Evolutionary conservation across 768 basidiomycete species (phyloP), one percentile per base, ranked within the genome.

Genomic region (Hirschioporus abietinus): DNA sequence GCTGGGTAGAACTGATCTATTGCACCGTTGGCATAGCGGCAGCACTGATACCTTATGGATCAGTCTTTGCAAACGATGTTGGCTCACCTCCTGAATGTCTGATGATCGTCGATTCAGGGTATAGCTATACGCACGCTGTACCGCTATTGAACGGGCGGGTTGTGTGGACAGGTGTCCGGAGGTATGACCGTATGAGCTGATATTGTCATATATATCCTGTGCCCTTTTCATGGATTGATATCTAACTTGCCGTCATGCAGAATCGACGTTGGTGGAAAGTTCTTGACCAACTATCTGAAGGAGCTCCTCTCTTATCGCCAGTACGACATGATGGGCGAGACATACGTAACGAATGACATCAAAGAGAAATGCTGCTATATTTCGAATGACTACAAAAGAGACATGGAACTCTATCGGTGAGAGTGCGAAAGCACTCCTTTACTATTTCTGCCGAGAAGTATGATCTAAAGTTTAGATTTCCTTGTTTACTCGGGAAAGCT

Each of bases 281-380:
- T 99, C 10, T 77, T 99, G 66, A 98, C 96, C 26, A 98, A 99
- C 77, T 92, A 96, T 64, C 84, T 99, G 25, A 97, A 97, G 74
- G 93, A 96, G 73, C 83, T 96, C 60, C 86, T 96, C 6, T 96
- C 95, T 15, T 98, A 92, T 76, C 88, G 96, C 59, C 96, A 98
- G 74, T 98, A 93, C 92, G 93, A 98, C 76, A 94, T 98, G 92
- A 95, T 96, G 89, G 95, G 97, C 72, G 91, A 98, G 76, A 96
- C 94, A 1, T 87, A 90, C 75, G 91, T 98, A 74, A 89, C 97
- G 82, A 95, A 96, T 78, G 85, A 91, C 72, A 90, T 94, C 72
- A 95, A 96, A 76, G 95, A 98, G 76, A 76, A 85, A 18, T 95
- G 93, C 74, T 95, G 94, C 77, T 97, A 89, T 76, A 90, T 96